Percentiles rank a stretch among this genome's conserved stretches.
Conservation (phyloP, 305 asterid genomes). For the Euphrasia arctica region DNA sequence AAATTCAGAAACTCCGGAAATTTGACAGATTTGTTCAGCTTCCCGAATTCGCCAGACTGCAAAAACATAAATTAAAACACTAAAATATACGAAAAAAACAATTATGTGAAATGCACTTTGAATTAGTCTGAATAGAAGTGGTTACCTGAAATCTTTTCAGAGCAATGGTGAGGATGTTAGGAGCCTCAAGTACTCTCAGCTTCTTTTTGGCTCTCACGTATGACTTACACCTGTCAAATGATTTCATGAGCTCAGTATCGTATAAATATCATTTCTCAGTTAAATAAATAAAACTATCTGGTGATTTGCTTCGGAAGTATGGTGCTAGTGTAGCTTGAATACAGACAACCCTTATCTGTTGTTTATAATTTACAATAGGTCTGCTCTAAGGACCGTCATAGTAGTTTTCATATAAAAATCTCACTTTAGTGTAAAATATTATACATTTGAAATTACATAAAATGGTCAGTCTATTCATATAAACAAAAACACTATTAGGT, state of each 20-base stretch:
- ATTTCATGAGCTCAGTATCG: conserved; percentile 10
- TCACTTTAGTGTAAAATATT: background rate
- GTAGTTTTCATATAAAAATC: no score
- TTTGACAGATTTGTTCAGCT: conserved; percentile 67
- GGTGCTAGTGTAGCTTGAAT: background rate
- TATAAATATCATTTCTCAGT: conserved; percentile 10
- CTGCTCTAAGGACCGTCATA: no score
- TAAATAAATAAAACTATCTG: conserved; percentile 1
- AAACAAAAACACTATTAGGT: background rate
- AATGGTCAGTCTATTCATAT: background rate
- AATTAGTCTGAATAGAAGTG: background rate
- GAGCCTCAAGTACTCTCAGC: conserved; percentile 78
- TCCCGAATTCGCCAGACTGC: conserved; percentile 77
- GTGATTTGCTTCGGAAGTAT: background rate
- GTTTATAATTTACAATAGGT: no score
- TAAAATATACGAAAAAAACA: conserved; percentile 11
- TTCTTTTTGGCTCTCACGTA: conserved; percentile 83
- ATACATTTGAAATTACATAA: background rate
- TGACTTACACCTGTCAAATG: conserved; percentile 58
- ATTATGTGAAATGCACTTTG: conserved; percentile 6
- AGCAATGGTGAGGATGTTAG: conserved; percentile 76
- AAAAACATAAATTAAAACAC: conserved; percentile 21
- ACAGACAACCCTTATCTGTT: background rate
- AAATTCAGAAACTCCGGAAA: conserved; percentile 69
- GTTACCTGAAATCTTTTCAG: conserved; percentile 85